phyloP scores from a whole-genome alignment of 1,139 yeast species.

The Lodderomyces jiufengensis region DNA sequence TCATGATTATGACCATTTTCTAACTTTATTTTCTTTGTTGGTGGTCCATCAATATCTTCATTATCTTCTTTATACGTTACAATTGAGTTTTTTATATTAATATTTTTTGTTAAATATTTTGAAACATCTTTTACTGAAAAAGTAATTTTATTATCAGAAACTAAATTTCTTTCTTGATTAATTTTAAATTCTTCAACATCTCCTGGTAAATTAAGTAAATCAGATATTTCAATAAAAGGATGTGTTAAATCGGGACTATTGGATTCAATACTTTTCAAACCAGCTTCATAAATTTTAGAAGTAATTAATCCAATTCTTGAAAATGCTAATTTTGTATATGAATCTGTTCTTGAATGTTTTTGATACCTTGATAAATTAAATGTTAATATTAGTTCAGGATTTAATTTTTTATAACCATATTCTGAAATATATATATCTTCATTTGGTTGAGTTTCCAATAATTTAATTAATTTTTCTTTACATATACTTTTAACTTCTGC shows the following conservation, averaged over 20 bases:
- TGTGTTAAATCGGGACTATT: conserved; percentile 42
- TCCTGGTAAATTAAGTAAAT: conserved; percentile 40
- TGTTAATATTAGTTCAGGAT: conserved; percentile 50
- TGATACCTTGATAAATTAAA: conserved; percentile 67
- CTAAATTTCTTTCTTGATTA: conserved; percentile 32
- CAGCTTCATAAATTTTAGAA: conserved; percentile 59
- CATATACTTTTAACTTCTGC: conserved; percentile 64
- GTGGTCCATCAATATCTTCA: conserved; percentile 17
- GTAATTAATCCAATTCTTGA: conserved; percentile 71
- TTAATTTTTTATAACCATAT: conserved; percentile 40
- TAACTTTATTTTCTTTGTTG: conserved; percentile 45
- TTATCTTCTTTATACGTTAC: conserved; percentile 27
- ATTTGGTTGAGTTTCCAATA: conserved; percentile 30
- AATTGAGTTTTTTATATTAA: conserved; percentile 51
- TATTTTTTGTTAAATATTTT: conserved; percentile 38
- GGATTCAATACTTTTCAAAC: conserved; percentile 58
- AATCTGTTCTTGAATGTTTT: conserved; percentile 61
- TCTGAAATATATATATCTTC: conserved; percentile 30
- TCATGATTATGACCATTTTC: conserved; percentile 25
- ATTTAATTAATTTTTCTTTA: conserved; percentile 37
- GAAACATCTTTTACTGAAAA: conserved; percentile 55
- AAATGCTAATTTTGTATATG: conserved; percentile 59
- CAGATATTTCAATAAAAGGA: conserved; percentile 31
- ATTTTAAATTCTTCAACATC: conserved; percentile 28
- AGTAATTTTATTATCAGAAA: conserved; percentile 38